Base-by-base conservation (phyloP, 345 rosid species). In the Melastoma malabathricum region DNA sequence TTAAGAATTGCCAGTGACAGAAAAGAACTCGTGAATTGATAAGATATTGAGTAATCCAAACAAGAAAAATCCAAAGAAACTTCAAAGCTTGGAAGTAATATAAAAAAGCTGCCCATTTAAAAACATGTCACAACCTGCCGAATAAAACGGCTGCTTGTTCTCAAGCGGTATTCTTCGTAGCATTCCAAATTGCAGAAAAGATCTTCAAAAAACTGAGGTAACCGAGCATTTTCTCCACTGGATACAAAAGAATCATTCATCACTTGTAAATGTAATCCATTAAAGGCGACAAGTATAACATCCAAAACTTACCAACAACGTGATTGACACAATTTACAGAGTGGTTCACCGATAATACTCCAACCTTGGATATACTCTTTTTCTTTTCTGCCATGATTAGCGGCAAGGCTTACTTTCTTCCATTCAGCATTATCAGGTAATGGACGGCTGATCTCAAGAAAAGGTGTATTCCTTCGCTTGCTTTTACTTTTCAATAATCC, bases 141-240 rank as follows among this genome's bases (percentile, higher is more conserved):
- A 41, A 90, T 75, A 64, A 60, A 84, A 62, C 83, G 61, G 57
- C 68, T 70, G 57, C 94, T 84, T 55, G 94, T 90, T 71, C 96
- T 82, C 61, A 81, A 47, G 38, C 92, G 79, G 70, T 90, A 90
- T 54, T 86, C 87, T 76, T 90, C 96, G 61, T 80, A 76, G 74
- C 96, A 90, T 47, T 52, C 79, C 66, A 87, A 72, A 34, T 75
- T 67, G 62, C 98, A 90, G 61, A 90, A 90, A 44, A 90, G 85
- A 75, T 90, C 98, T 76, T 90, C 98, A 66, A 90, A 80, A 74
- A 76, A 90, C 72, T 82, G 89, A 29, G 96, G 96, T 20, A 65
- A 75, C 75, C 66, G 82, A 44, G 94, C 84, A 67, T 68, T 82
- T 62, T 18, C 61, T 47, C 87, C 82, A 75, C 98, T 86, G 77